Base-by-base conservation (phyloP, 2,329 filamentous ascomycete species). In the Fusarium paranaense region DNA sequence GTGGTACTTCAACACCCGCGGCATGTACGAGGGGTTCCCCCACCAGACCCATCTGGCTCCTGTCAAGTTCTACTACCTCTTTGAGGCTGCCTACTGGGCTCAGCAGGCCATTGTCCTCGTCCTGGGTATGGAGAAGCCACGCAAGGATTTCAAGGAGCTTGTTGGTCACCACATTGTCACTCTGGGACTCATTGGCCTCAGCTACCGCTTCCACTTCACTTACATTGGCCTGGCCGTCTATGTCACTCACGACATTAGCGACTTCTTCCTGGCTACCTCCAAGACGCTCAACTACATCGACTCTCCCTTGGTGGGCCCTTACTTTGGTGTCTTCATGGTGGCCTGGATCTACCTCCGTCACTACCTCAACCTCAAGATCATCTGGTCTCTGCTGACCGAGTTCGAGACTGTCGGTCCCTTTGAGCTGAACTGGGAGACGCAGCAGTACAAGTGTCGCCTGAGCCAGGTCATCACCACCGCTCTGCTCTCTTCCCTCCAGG, bases 21-120 rank as follows among this genome's bases (percentile, higher is more conserved):
- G 91, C 82, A 97, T 98, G 94, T 98, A 97, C 83, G 94, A 96
- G 82, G 87, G 87, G 20, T 98, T 95, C 82, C 95, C 95, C 6
- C 95, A 98, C 83, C 89, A 90, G 78, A 92, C 93, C 32, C 95
- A 97, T 81, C 92, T 94, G 72, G 94, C 87, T 67, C 78, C 89
- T 42, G 95, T 98, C 90, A 98, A 98, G 87, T 95, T 96, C 69
- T 98, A 98, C 86, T 98, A 98, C 82, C 88, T 98, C 73, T 93
- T 98, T 78, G 92, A 98, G 85, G 96, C 95, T 50, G 94, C 93
- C 75, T 98, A 98, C 88, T 98, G 96, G 96, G 91, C 94, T 4
- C 95, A 98, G 87, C 95, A 98, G 86, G 94, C 93, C 60, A 93
- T 98, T 76, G 95, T 98, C 20, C 86, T 98, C 70, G 79, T 97